A percentile compares a stretch with the other conserved stretches of the same genome.
Conservation (phyloP, 73 alveolate genomes). For the Paramecium tetraurelia region DNA sequence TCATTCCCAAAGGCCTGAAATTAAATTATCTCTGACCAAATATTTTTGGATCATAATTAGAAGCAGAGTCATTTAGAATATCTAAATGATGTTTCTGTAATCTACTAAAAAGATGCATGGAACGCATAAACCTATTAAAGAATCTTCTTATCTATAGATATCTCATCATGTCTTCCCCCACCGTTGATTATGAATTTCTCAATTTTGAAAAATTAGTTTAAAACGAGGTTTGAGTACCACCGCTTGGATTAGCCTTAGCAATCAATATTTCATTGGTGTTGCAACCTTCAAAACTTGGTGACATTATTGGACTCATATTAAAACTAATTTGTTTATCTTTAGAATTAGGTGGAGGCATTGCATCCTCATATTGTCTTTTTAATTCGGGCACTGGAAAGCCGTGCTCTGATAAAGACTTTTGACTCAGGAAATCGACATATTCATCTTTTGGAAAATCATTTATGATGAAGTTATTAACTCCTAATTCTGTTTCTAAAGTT, state of each 20-base stretch:
- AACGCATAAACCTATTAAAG: slow-evolving; percentile 13
- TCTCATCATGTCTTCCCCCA: not conserved
- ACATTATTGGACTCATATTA: not conserved
- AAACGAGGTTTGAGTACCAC: not conserved
- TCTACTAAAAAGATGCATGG: slow-evolving; percentile 11
- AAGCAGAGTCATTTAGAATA: slow-evolving; percentile 15
- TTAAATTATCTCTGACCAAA: slow-evolving; percentile 20
- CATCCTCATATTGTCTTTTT: not conserved
- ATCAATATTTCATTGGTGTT: not conserved
- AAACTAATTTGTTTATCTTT: not conserved
- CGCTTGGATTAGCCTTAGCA: not conserved
- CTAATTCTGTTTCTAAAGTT: slow-evolving; percentile 35
- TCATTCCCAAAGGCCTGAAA: slow-evolving; percentile 31
- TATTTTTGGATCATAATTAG: slow-evolving; percentile 17
- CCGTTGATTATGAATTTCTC: not conserved
- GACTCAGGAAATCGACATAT: slow-evolving; percentile 11
- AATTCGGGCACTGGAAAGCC: slow-evolving; percentile 16
- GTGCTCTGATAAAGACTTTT: slow-evolving; percentile 8
- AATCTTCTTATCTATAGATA: not conserved
- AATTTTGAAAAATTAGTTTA: not conserved
- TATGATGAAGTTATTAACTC: slow-evolving; percentile 8
- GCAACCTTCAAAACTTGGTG: not conserved
- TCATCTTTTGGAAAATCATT: not conserved
- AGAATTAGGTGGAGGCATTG: slow-evolving; percentile 38
- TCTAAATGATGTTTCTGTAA: not conserved